Evolutionary conservation across 345 rosid genomes (phyloP).

Genomic region (Garcia nutans): DNA sequence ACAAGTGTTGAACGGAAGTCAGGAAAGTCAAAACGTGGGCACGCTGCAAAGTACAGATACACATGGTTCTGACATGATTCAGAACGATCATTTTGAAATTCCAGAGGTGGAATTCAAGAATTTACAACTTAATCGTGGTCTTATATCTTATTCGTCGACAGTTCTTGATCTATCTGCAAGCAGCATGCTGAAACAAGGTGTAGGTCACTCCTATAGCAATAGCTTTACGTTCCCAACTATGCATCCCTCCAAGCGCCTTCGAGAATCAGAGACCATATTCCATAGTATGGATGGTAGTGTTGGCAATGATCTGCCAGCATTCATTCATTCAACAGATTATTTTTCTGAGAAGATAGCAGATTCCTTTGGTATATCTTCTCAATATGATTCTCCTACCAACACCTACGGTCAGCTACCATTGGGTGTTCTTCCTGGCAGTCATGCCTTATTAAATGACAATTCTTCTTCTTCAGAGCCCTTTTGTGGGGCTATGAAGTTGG

Average conservation of each 20-base stretch:
- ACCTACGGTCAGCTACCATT: slow-evolving; percentile 40
- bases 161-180: slow-evolving; percentile 53
- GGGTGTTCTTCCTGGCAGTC: slow-evolving; percentile 63
- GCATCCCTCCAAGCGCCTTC: slow-evolving; percentile 56
- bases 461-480: slow-evolving; percentile 82
- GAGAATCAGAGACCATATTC: slow-evolving; percentile 47
- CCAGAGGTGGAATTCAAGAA: slow-evolving; percentile 65
- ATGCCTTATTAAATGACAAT: slow-evolving; percentile 77
- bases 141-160: slow-evolving; percentile 56
- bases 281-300: slow-evolving; percentile 42
- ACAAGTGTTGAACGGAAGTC: slow-evolving; percentile 61
- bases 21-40: slow-evolving; percentile 39
- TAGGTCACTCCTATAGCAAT: slow-evolving; percentile 53
- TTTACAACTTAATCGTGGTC: slow-evolving; percentile 49
- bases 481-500: slow-evolving; percentile 88
- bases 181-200: slow-evolving; percentile 58
- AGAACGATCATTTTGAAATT: slow-evolving; percentile 48
- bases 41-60: slow-evolving; percentile 40
- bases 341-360: slow-evolving; percentile 35
- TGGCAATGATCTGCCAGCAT: slow-evolving; percentile 45
- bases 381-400: slow-evolving; percentile 48
- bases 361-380: slow-evolving; percentile 49
- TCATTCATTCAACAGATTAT: slow-evolving; percentile 47
- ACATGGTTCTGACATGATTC: slow-evolving; percentile 55
- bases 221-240: slow-evolving; percentile 48